Percentiles rank a stretch among this genome's conserved stretches.
These are phyloP conservation scores for Sporormia fimetaria DNA, from an alignment of 495 filamentous ascomycete genomes.

Conservation along the genomic window DNA sequence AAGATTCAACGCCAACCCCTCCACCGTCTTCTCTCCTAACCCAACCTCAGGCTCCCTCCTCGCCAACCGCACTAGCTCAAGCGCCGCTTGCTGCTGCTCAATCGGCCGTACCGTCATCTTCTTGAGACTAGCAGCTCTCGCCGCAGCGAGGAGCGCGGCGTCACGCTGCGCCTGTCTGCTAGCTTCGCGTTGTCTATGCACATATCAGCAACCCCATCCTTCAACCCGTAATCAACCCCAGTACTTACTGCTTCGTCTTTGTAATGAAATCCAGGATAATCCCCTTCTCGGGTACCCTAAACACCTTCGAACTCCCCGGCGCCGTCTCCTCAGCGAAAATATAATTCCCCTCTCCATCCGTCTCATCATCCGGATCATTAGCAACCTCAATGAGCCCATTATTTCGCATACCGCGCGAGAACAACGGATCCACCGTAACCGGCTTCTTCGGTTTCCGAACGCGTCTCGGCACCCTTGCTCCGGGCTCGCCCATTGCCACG, in stretches of 20 bases:
- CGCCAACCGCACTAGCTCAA: conserved; percentile 44
- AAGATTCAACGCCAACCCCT: too few relatives aligned
- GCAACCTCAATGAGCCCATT: conserved; percentile 72
- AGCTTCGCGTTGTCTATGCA: too few relatives aligned
- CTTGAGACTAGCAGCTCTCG: background rate
- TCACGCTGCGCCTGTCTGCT: background rate
- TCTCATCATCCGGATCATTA: conserved; percentile 48
- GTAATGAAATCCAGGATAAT: conserved; percentile 70
- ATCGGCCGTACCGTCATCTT: conserved; percentile 10
- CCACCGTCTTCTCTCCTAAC: too few relatives aligned
- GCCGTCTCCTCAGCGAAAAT: conserved; percentile 37
- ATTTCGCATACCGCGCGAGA: conserved; percentile 53
- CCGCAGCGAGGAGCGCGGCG: background rate
- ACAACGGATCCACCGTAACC: conserved; percentile 34
- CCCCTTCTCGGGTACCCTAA: conserved; percentile 57
- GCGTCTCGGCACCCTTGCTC: conserved; percentile 21
- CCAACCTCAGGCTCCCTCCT: too few relatives aligned
- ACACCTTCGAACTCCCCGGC: conserved; percentile 43
- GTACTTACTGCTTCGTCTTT: conserved; percentile 34
- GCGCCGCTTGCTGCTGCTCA: conserved; percentile 38
- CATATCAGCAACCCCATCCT: too few relatives aligned
- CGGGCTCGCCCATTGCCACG: conserved; percentile 7
- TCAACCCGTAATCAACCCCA: too few relatives aligned
- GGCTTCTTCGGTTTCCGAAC: conserved; percentile 47
- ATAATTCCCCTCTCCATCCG: conserved; percentile 34